Conservation (phyloP, 1,284 basidiomycete genomes). For the Ganoderma sinense region DNA sequence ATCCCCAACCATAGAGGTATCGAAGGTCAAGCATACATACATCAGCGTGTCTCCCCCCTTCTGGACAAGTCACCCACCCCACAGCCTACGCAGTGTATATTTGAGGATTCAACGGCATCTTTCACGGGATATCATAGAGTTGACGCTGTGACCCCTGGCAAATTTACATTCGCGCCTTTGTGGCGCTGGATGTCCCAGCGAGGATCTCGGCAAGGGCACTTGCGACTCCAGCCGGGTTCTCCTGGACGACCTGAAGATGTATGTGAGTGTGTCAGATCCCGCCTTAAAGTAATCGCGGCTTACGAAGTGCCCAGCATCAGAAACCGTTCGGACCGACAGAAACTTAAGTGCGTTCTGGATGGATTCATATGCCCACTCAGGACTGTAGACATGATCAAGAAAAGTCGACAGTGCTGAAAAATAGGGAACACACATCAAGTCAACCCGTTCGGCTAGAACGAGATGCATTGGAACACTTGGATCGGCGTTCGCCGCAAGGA, state of each 20-base stretch:
- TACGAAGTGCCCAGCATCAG: slow-evolving; percentile 12
- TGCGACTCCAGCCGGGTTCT: slow-evolving; percentile 7
- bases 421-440: slow-evolving; percentile 6
- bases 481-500: not conserved
- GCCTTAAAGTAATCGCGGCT: not conserved
- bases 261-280: not conserved
- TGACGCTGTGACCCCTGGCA: not conserved
- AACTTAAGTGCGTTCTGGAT: slow-evolving; percentile 1
- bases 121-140: not conserved
- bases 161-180: slow-evolving; percentile 14
- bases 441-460: slow-evolving; percentile 1
- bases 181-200: not conserved
- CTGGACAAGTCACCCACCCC: not conserved
- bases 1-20: not conserved
- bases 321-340: not conserved
- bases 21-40: not conserved
- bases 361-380: slow-evolving; percentile 1
- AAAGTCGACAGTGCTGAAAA: not conserved
- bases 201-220: slow-evolving; percentile 1
- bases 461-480: slow-evolving; percentile 3
- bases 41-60: not conserved
- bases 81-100: not conserved
- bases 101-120: not conserved
- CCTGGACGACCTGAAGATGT: slow-evolving; percentile 10
- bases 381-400: not conserved